A percentile compares a stretch with the other conserved stretches of the same genome.
phyloP scores from a whole-genome alignment of 23 red algal species.

The Chondrus crispus region DNA sequence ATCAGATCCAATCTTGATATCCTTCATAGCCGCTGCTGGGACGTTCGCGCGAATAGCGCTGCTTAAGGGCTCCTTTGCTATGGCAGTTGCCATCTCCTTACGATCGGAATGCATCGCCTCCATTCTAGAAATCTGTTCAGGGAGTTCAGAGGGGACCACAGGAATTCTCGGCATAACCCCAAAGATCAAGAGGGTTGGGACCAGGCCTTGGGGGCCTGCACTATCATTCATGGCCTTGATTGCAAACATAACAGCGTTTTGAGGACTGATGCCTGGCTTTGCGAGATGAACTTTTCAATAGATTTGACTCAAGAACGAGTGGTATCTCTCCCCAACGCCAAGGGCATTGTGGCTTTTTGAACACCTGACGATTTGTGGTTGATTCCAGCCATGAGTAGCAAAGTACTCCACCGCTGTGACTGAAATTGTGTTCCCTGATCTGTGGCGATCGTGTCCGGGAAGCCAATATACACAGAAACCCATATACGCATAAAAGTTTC shows the following conservation, averaged over 20 bases:
- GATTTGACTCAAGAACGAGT: constrained; percentile 20
- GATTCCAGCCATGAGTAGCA: not conserved
- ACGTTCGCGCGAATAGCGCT: not conserved
- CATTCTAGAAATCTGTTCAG: not conserved
- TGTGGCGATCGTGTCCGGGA: not conserved
- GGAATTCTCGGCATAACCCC: not conserved
- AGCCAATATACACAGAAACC: not conserved
- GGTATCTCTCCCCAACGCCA: not conserved
- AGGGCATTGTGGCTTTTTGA: not conserved
- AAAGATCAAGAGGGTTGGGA: constrained; percentile 19
- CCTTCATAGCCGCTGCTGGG: not conserved
- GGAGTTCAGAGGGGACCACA: not conserved
- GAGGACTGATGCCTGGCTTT: not conserved
- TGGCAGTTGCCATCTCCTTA: not conserved
- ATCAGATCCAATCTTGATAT: not conserved
- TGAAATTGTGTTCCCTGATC: not conserved
- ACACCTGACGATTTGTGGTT: not conserved
- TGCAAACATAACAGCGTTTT: not conserved
- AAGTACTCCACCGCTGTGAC: not conserved
- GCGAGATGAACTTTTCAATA: not conserved
- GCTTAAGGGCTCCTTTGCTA: not conserved
- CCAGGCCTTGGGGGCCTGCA: not conserved
- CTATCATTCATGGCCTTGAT: not conserved
- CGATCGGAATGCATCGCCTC: not conserved
- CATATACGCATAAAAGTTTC: not conserved